phyloP scores from a whole-genome alignment of 2,329 filamentous ascomycete genomes.

The Aspergillus ustus region DNA sequence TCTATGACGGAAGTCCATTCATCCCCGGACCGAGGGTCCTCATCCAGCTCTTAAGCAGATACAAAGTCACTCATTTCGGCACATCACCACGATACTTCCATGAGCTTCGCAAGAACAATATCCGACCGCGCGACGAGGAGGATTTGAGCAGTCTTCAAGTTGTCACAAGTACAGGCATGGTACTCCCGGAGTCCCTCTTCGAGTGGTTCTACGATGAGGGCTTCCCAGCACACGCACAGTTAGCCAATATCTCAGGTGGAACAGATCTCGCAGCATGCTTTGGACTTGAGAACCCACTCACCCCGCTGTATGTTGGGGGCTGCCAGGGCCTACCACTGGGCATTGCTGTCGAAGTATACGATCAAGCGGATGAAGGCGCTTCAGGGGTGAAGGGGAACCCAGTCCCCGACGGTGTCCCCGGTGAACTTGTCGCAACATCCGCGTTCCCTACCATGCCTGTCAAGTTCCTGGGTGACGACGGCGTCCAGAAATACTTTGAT shows the following conservation, averaged over 20 bases:
- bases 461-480: constrained; percentile 62
- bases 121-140: constrained; percentile 65
- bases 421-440: constrained; percentile 72
- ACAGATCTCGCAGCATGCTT: constrained; percentile 67
- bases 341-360: constrained; percentile 63
- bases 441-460: constrained; percentile 78
- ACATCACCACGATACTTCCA: constrained; percentile 77
- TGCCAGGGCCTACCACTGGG: constrained; percentile 60
- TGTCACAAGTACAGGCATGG: constrained; percentile 80
- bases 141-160: constrained; percentile 65
- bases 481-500: constrained; percentile 59
- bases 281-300: constrained; percentile 65
- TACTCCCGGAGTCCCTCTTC: constrained; percentile 75
- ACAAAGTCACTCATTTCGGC: constrained; percentile 71
- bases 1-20: constrained; percentile 88
- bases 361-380: constrained; percentile 51
- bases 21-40: constrained; percentile 58
- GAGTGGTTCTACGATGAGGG: constrained; percentile 78
- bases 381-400: constrained; percentile 54
- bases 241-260: constrained; percentile 76
- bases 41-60: constrained; percentile 11
- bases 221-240: constrained; percentile 69
- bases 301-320: constrained; percentile 66
- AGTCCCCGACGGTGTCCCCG: constrained; percentile 67
- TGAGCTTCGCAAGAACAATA: constrained; percentile 68